Conservation (phyloP, 2,329 filamentous ascomycete species). For the Botryotinia globosa region DNA sequence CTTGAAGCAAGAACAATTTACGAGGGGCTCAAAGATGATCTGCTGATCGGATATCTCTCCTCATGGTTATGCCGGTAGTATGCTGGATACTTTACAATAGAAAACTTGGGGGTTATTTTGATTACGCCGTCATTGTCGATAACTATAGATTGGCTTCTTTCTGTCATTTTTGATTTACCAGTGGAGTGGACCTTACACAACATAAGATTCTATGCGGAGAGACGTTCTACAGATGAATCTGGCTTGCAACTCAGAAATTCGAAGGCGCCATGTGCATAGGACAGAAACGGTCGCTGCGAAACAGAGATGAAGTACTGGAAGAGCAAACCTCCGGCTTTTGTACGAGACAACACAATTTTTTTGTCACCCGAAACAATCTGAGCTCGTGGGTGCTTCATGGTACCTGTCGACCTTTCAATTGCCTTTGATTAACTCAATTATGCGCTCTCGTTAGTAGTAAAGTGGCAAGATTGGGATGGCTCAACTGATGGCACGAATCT, state of each 20-base stretch:
- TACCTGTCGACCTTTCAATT: background rate
- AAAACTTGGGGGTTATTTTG: background rate
- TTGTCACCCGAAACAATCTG: background rate
- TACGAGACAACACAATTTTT: background rate
- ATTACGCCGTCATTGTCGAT: background rate
- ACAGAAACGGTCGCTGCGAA: background rate
- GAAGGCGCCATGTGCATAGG: background rate
- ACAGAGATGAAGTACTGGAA: background rate
- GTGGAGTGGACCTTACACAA: constrained; percentile 1
- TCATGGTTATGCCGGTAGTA: constrained; percentile 5
- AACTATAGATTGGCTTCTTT: background rate
- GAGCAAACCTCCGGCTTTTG: background rate
- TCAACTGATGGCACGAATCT: background rate
- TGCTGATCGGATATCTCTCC: constrained; percentile 2
- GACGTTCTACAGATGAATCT: background rate
- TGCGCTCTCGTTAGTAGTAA: background rate
- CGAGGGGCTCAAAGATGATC: background rate
- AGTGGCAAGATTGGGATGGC: background rate
- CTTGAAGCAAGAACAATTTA: constrained; percentile 13
- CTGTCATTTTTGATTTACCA: background rate
- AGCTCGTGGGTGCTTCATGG: constrained; percentile 7
- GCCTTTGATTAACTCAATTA: background rate
- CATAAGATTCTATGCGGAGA: background rate
- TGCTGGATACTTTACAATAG: background rate
- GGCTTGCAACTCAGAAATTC: background rate